Conservation (phyloP, 768 basidiomycete species). For the Imleria badia region DNA sequence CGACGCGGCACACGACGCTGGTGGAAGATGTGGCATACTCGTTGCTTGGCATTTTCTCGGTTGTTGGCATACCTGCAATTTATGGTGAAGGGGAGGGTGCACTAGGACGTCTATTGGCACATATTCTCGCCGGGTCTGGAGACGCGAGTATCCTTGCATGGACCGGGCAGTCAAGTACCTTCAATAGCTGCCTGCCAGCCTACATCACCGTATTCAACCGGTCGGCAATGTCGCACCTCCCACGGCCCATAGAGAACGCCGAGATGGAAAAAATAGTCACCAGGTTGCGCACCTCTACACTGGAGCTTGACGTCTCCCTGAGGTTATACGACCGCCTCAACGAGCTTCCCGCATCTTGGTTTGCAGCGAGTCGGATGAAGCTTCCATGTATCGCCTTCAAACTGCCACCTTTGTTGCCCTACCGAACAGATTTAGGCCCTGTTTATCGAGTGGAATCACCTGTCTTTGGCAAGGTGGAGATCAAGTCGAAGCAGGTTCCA, state of each 20-base stretch:
- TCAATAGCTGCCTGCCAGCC: background rate
- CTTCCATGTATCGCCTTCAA: slow-evolving; percentile 3
- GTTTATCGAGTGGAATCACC: background rate
- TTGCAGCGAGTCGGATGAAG: slow-evolving; percentile 5
- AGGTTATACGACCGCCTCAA: too few species aligned
- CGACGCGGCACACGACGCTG: background rate
- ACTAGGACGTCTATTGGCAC: background rate
- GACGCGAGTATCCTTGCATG: background rate
- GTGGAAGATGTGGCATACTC: background rate
- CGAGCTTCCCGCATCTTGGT: background rate
- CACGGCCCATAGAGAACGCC: too few species aligned
- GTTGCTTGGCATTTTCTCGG: background rate
- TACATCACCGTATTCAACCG: too few species aligned
- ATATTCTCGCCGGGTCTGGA: background rate
- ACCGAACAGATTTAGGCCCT: background rate
- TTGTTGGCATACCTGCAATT: background rate
- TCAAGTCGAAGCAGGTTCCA: background rate
- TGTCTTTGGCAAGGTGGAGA: background rate
- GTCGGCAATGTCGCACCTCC: too few species aligned
- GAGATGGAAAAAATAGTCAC: too few species aligned
- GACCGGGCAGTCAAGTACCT: background rate
- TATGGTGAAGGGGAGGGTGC: background rate
- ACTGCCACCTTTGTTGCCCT: background rate
- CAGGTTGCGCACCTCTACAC: too few species aligned
- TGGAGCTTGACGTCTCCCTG: too few species aligned